phyloP scores from a whole-genome alignment of 2,329 filamentous ascomycete genomes.

The Colletotrichum spinosum region DNA sequence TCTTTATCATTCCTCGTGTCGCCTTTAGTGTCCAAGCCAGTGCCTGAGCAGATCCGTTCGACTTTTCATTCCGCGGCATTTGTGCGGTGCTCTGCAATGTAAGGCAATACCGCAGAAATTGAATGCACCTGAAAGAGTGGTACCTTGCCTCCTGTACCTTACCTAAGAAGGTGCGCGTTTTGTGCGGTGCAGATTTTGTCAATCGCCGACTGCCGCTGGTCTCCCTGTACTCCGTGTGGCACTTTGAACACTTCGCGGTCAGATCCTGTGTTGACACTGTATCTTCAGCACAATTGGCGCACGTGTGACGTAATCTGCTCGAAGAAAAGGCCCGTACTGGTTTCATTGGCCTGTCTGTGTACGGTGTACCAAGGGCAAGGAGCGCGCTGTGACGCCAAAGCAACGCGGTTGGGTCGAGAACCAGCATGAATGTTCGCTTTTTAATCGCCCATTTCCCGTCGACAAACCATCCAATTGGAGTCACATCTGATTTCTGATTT shows the following conservation, averaged over 20 bases:
- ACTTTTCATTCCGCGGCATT: conserved; percentile 29
- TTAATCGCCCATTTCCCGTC: neutral
- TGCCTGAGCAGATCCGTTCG: conserved; percentile 1
- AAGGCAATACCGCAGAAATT: neutral
- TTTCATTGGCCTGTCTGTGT: conserved; percentile 28
- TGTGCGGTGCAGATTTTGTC: conserved; percentile 36
- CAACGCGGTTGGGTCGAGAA: conserved; percentile 27
- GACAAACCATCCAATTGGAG: neutral
- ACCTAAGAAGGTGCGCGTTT: conserved; percentile 27
- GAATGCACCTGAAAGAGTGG: neutral
- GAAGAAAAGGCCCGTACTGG: conserved; percentile 24
- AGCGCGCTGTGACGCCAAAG: conserved; percentile 28
- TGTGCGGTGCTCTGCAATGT: conserved; percentile 33
- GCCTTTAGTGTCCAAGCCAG: neutral
- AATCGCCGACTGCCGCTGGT: conserved; percentile 10
- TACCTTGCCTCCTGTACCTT: conserved; percentile 24
- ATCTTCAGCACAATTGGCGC: conserved; percentile 17
- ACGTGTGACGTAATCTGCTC: conserved; percentile 35
- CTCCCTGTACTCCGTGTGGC: conserved; percentile 4
- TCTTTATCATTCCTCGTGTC: conserved; percentile 2
- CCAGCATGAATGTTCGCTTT: conserved; percentile 21
- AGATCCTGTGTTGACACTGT: neutral
- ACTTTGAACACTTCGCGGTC: fast-evolving
- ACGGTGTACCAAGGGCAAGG: neutral
- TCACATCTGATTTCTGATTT: neutral